Evolutionary conservation across 225 moss, liverwort and hornwort genomes (phyloP), one percentile per base, ranked within the genome.

Genomic region (Physcomitrellopsis africana): DNA sequence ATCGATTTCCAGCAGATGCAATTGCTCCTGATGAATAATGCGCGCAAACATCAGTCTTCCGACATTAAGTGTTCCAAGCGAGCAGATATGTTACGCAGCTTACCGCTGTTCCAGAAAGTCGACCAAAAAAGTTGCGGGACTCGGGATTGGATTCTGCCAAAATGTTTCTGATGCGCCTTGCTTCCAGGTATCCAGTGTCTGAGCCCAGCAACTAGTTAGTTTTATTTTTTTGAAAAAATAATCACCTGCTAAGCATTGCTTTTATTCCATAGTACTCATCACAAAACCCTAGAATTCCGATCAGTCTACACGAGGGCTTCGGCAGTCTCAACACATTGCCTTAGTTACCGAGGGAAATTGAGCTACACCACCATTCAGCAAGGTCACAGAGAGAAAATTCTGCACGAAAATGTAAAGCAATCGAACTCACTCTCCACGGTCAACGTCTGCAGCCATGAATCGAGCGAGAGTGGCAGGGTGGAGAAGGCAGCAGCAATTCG

Each of bases 181-280:
- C 87, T 80, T 99, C 95, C 77, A 93, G 67, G 73, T 93, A 99
- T 75, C 95, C 95, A 74, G 88, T 91, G 78, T 85, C 97, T 99
- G 92, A 56, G 54, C 46, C 73, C 73, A 77, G 42, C 73, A 72
- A 58, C 64, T 70, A 69, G 0, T 46, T 22, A 46, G 46, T 18
- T 19, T 71, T 53, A 1, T 27, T 19, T 26, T 23, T 22, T 43
- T 26, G 48, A 12, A 62, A 1, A 49, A 3, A 49, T 15, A 2
- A 11, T 49, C 15, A 49, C 0, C 48, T 49, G 15, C 48, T 5
- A 49, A 2, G 48, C 5, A 37, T 2, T 7, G 32, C 32, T 4
- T 37, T 37, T 37, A 37, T 37, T 37, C 32, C 32, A 37, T 37
- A 7, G 32, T 37, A 37, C 32, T 4, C 32, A 37, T 7, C 4